Percentiles rank a stretch among this genome's conserved stretches.
phyloP scores from a whole-genome alignment of 176 grass and related monocot genomes.

The Cocos nucifera region DNA sequence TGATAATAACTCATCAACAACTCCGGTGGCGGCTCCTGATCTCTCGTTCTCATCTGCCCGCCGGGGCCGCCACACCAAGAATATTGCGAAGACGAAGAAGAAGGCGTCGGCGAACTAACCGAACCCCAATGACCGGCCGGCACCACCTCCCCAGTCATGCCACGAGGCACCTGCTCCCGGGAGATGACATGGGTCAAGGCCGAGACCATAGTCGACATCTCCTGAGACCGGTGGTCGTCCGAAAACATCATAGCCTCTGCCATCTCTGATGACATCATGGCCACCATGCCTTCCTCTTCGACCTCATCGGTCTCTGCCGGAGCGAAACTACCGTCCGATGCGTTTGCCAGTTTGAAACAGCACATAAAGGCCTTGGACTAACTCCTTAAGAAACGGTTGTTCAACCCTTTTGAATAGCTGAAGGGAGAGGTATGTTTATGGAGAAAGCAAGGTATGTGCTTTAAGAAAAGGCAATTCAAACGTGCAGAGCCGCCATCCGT shows the following conservation, averaged over 20 bases:
- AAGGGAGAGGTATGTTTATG: no score
- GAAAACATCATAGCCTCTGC: slow-evolving; percentile 26
- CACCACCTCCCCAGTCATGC: not conserved
- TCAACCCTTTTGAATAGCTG: no score
- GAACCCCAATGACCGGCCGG: not conserved
- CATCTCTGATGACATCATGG: slow-evolving; percentile 11
- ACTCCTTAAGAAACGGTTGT: no score
- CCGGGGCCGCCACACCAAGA: not conserved
- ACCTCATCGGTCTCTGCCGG: slow-evolving; percentile 6
- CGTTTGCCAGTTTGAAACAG: slow-evolving; percentile 42
- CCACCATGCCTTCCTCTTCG: not conserved
- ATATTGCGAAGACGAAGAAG: not conserved
- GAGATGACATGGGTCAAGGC: slow-evolving; percentile 59
- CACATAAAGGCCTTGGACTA: slow-evolving; percentile 14
- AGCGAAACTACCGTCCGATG: slow-evolving; percentile 10
- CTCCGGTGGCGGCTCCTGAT: not conserved
- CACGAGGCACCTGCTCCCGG: slow-evolving; percentile 6
- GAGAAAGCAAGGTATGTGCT: no score
- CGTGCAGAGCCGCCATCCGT: no score
- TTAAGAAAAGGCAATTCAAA: no score
- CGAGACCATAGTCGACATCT: slow-evolving; percentile 64
- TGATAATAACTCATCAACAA: not conserved
- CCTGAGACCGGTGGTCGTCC: slow-evolving; percentile 32
- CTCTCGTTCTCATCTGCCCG: not conserved
- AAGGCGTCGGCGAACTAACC: not conserved